phyloP scores from a whole-genome alignment of 2,329 filamentous ascomycete genomes.

The Aspergillus melleus region DNA sequence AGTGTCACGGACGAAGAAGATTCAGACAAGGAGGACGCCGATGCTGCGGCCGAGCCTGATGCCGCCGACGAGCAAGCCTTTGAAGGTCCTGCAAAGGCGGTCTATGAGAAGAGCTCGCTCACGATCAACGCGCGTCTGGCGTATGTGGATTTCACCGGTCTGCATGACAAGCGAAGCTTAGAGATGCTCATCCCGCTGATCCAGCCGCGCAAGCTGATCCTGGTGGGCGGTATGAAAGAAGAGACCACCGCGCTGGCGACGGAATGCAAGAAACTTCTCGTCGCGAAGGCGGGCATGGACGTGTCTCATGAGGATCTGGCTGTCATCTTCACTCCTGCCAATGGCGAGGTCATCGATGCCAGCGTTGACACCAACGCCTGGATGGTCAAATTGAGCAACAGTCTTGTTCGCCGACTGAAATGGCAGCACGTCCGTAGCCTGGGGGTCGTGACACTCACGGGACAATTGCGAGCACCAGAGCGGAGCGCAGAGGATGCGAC shows the following conservation, averaged over 20 bases:
- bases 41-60: constrained; percentile 56
- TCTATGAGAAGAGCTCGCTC: constrained; percentile 64
- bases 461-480: constrained; percentile 58
- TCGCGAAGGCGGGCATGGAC: constrained; percentile 40
- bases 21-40: constrained; percentile 58
- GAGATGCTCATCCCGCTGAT: constrained; percentile 95
- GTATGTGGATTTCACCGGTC: constrained; percentile 85
- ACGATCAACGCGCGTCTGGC: constrained; percentile 73
- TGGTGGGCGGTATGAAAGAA: constrained; percentile 76
- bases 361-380: constrained; percentile 98
- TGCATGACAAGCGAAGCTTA: constrained; percentile 90
- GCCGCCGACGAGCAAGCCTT: constrained; percentile 52
- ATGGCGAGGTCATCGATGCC: constrained; percentile 77
- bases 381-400: constrained; percentile 85
- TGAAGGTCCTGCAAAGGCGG: constrained; percentile 73
- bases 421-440: constrained; percentile 94
- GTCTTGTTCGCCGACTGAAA: constrained; percentile 79
- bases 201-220: constrained; percentile 87
- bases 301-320: constrained; percentile 51
- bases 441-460: constrained; percentile 90
- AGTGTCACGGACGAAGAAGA: constrained; percentile 54
- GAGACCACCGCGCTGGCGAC: constrained; percentile 78
- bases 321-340: constrained; percentile 77
- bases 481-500: constrained; percentile 32
- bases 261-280: constrained; percentile 71